Conservation (phyloP, 805 yeast species). For the Kodamaea hsintzibuensis region DNA sequence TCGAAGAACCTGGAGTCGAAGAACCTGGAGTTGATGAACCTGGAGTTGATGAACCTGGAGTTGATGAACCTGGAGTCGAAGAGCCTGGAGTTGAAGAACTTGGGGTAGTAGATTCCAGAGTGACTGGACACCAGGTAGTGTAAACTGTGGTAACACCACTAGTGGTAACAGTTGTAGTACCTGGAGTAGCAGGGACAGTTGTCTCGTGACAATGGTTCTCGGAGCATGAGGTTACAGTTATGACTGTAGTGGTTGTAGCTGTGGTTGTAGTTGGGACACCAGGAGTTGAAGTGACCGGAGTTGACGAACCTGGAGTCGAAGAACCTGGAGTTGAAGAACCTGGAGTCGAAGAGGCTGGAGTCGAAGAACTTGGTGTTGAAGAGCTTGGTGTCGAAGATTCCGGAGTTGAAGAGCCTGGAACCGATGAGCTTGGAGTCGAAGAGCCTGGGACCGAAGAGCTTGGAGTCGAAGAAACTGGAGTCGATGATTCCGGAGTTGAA, state of each 20-base stretch:
- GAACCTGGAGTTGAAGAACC: neutral
- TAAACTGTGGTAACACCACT: slow-evolving; percentile 37
- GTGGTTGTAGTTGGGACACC: slow-evolving; percentile 26
- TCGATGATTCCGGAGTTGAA: slow-evolving; percentile 16
- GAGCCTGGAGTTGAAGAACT: slow-evolving; percentile 16
- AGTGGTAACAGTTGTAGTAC: slow-evolving; percentile 29
- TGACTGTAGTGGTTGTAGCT: slow-evolving; percentile 31
- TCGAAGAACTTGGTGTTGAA: neutral
- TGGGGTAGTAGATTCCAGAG: neutral
- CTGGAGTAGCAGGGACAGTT: slow-evolving; percentile 15
- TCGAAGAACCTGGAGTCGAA: slow-evolving; percentile 15
- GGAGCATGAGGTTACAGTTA: slow-evolving; percentile 40
- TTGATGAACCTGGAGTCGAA: slow-evolving; percentile 24
- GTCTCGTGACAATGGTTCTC: slow-evolving; percentile 25
- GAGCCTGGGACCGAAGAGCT: slow-evolving; percentile 10
- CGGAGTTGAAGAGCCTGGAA: slow-evolving; percentile 11
- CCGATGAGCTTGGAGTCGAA: slow-evolving; percentile 16
- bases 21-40: slow-evolving; percentile 23
- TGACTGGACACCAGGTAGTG: slow-evolving; percentile 35
- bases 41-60: slow-evolving; percentile 14
- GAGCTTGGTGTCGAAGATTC: slow-evolving; percentile 3
- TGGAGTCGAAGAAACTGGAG: slow-evolving; percentile 14
- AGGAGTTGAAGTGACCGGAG: slow-evolving; percentile 21
- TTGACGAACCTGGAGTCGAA: neutral
- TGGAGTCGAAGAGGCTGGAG: neutral